These are phyloP conservation scores for Delitschia confertaspora DNA, from an alignment of 495 filamentous ascomycete species.

Conservation along the genomic window DNA sequence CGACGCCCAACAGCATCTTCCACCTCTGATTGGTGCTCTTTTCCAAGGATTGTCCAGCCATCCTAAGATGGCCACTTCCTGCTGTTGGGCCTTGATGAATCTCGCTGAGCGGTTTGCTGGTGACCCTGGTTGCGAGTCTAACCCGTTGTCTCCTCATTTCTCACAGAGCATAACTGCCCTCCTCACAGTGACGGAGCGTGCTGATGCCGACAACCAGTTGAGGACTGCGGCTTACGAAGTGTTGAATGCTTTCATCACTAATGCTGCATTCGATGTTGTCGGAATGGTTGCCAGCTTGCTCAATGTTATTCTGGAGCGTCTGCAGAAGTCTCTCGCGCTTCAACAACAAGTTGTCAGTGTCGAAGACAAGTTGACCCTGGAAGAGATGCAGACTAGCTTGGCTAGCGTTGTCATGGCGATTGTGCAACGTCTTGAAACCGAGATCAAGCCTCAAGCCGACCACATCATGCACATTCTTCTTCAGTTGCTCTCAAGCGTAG, in stretches of 20 bases:
- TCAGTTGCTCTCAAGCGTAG: slow-evolving; percentile 65
- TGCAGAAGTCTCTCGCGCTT: slow-evolving; percentile 85
- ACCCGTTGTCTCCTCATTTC: slow-evolving; percentile 85
- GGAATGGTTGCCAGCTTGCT: slow-evolving; percentile 69
- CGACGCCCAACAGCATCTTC: slow-evolving; percentile 71
- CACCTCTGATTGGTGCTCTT: slow-evolving; percentile 73
- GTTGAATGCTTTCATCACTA: slow-evolving; percentile 83
- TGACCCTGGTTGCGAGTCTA: slow-evolving; percentile 64
- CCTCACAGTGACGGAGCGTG: slow-evolving; percentile 71
- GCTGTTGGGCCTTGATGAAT: slow-evolving; percentile 99
- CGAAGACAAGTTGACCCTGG: slow-evolving; percentile 85
- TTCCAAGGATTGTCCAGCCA: slow-evolving; percentile 85
- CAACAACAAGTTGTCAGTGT: slow-evolving; percentile 91
- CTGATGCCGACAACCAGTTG: slow-evolving; percentile 82
- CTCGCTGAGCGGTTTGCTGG: slow-evolving; percentile 89
- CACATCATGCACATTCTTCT: slow-evolving; percentile 85
- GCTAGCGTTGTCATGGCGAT: slow-evolving; percentile 82
- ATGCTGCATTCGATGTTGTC: slow-evolving; percentile 78
- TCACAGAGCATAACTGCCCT: slow-evolving; percentile 81
- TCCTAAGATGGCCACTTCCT: slow-evolving; percentile 93
- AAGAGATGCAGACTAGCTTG: slow-evolving; percentile 96
- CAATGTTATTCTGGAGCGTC: slow-evolving; percentile 73
- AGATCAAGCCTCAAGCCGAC: slow-evolving; percentile 84
- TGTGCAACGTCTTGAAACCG: slow-evolving; percentile 81
- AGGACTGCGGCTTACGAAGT: slow-evolving; percentile 98